Conservation (phyloP, 208 protist genomes). For the Trypanosoma melophagium region DNA sequence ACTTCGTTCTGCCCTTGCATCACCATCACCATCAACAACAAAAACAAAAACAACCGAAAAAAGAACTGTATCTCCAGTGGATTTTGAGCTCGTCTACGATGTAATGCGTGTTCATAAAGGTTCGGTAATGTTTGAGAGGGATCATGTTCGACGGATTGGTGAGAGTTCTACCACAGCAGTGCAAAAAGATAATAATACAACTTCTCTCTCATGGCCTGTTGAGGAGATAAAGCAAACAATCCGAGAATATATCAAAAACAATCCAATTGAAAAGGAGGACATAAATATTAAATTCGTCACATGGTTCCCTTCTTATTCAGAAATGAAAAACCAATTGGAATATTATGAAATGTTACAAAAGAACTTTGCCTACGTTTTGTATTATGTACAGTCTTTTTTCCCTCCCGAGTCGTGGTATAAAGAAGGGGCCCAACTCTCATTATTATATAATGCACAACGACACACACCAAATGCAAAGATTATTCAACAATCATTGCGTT, state of each 20-base stretch:
- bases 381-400: constrained; percentile 69
- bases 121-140: constrained; percentile 45
- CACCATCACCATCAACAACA: neutral
- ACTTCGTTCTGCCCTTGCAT: neutral
- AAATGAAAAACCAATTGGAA: neutral
- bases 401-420: constrained; percentile 65
- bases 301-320: constrained; percentile 37
- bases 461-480: constrained; percentile 72
- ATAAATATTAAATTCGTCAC: constrained; percentile 78
- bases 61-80: neutral
- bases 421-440: constrained; percentile 46
- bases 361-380: constrained; percentile 39
- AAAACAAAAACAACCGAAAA: neutral
- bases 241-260: constrained; percentile 30
- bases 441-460: constrained; percentile 69
- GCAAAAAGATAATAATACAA: constrained; percentile 25
- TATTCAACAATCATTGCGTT: constrained; percentile 52
- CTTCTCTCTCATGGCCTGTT: neutral
- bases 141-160: constrained; percentile 56
- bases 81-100: constrained; percentile 56
- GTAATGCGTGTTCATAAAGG: constrained; percentile 57
- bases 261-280: constrained; percentile 14
- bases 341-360: neutral
- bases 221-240: constrained; percentile 6
- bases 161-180: constrained; percentile 30